Percentiles rank a stretch among this genome's conserved stretches.
These are phyloP conservation scores for Brassica incana DNA, from an alignment of 345 rosid genomes.

Conservation along the genomic window DNA sequence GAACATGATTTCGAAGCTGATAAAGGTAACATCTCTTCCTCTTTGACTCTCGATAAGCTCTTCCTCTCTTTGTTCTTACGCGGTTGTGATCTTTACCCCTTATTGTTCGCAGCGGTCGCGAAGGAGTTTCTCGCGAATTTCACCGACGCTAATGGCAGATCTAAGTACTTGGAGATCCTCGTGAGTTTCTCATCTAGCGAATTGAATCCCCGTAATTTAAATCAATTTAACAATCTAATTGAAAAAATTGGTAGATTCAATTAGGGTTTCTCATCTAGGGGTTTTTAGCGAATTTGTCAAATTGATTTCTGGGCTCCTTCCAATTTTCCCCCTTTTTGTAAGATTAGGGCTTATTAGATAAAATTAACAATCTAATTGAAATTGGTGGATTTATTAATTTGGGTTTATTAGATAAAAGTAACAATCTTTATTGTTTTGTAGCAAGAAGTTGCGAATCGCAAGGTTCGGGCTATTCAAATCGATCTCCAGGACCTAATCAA, in stretches of 20 bases:
- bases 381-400: background rate
- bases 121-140: conserved; percentile 80
- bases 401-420: background rate
- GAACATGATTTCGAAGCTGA: conserved; percentile 60
- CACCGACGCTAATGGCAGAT: conserved; percentile 63
- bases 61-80: background rate
- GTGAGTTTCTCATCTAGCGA: conserved; percentile 50
- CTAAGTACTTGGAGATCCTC: conserved; percentile 79
- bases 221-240: background rate
- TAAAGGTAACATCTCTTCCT: conserved; percentile 45
- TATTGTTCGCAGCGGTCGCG: conserved; percentile 51
- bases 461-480: conserved; percentile 73
- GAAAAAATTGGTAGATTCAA: background rate
- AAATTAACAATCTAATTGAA: background rate
- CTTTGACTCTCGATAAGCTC: background rate
- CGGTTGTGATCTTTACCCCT: background rate
- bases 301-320: background rate
- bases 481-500: conserved; percentile 77
- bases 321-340: background rate
- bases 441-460: conserved; percentile 92
- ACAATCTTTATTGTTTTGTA: conserved; percentile 11
- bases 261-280: background rate
- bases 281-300: background rate
- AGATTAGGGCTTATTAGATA: background rate
- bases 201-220: conserved; percentile 13